Evolutionary conservation across 805 yeast genomes (phyloP).

Genomic region (Candida ascalaphidarum): DNA sequence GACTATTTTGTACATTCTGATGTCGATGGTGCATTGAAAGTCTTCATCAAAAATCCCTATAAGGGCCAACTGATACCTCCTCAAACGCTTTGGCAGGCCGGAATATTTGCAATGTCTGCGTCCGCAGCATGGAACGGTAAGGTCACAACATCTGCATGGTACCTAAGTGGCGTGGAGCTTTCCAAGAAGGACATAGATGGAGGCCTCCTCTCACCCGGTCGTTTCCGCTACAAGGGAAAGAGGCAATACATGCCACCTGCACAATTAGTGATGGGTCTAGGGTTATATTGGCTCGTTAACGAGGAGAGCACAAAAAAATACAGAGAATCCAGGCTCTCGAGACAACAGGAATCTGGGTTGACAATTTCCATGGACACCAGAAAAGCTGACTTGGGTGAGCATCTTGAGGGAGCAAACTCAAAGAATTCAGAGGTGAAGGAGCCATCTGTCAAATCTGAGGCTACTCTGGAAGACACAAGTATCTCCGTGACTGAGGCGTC

Average conservation of each 20-base stretch:
- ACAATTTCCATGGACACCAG: conserved; percentile 24
- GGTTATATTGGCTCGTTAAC: conserved; percentile 65
- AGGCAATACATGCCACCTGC: conserved; percentile 64
- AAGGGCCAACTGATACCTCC: conserved; percentile 73
- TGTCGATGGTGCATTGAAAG: conserved; percentile 63
- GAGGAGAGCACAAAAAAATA: conserved; percentile 38
- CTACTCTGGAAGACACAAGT: not conserved
- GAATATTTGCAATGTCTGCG: conserved; percentile 70
- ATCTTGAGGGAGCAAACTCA: conserved; percentile 14
- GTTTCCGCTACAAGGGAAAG: conserved; percentile 45
- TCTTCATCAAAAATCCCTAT: conserved; percentile 73
- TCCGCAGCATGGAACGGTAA: conserved; percentile 90
- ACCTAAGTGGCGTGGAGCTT: conserved; percentile 59
- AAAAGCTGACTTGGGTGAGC: conserved; percentile 29
- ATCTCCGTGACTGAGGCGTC: not conserved
- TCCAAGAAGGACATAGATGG: conserved; percentile 63
- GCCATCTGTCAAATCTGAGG: not conserved
- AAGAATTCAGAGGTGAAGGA: conserved; percentile 4
- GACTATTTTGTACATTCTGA: conserved; percentile 74
- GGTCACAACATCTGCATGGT: conserved; percentile 77
- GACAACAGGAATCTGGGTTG: conserved; percentile 31
- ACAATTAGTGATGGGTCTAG: conserved; percentile 88
- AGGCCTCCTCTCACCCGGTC: conserved; percentile 51
- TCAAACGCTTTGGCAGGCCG: conserved; percentile 82
- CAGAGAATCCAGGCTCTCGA: conserved; percentile 16